Evolutionary conservation across 2,329 filamentous ascomycete species (phyloP), one percentile per base, ranked within the genome.

Genomic region (Apiospora hydei): DNA sequence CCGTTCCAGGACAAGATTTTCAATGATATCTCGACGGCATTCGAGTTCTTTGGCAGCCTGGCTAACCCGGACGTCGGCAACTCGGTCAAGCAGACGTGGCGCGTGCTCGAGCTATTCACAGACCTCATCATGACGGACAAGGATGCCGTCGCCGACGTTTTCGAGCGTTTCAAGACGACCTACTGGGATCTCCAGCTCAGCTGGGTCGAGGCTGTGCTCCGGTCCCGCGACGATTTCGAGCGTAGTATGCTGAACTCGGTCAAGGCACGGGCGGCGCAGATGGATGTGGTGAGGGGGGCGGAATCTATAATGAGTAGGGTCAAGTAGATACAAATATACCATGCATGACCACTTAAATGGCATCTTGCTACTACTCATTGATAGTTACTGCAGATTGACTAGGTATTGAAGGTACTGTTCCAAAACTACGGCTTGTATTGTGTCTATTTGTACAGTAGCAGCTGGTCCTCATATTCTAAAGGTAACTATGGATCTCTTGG

Each of bases 221-320:
- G 95, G 76, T 88, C 91, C 1, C 88, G 97, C 76, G 96, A 99
- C 82, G 96, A 99, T 84, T 98, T 97, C 83, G 96, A 98, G 82
- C 88, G 96, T 76, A 89, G 90, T 73, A 94, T 98, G 93, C 83
- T 98, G 75, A 96, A 94, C 79, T 89, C 90, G 24, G 92, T 98
- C 68, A 98, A 98, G 86, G 91, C 91, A 2, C 90, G 92, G 80
- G 96, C 95, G n/a, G 95, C 94, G 10, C 93, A 94, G 82, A 89
- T 97, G 76, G 91, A 93, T 72, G 91, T 95, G 1, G 92, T 93
- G 74, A 89, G 95, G 74, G 95, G 94, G 0, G 83, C 89, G 24
- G 96, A 98, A 84, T 98, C 96, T 3, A 94, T 99, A 74, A 98
- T 99, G 96, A 91, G 93, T 74, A 96, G 94, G 84, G 90, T 98